phyloP scores from a whole-genome alignment of 2,329 filamentous ascomycete species.

The Sporothrix protearum region DNA sequence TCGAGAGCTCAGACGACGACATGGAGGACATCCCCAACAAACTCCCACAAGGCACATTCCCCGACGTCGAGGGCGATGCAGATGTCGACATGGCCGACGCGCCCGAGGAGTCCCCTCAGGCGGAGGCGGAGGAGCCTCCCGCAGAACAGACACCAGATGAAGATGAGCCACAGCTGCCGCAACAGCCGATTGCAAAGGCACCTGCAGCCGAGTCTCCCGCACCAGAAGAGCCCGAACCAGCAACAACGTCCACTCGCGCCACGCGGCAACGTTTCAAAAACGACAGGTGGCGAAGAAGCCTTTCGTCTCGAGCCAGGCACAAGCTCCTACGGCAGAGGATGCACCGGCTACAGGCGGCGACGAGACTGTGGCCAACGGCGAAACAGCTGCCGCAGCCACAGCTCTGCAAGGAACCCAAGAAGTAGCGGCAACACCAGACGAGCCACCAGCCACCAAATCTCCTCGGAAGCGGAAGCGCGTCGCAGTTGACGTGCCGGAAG shows the following conservation, averaged over 20 bases:
- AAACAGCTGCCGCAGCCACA: not conserved
- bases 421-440: not conserved
- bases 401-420: not conserved
- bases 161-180: not conserved
- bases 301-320: not conserved
- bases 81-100: not conserved
- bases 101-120: not conserved
- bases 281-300: not conserved
- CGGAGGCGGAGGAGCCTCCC: not conserved
- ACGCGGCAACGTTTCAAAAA: not conserved
- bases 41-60: not conserved
- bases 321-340: not conserved
- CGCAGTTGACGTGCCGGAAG: not conserved
- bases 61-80: not conserved
- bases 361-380: not conserved
- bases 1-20: slow-evolving; percentile 23
- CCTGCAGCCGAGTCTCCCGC: not conserved
- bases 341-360: not conserved
- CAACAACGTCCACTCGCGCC: not conserved
- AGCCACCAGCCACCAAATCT: not conserved
- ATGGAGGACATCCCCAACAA: slow-evolving; percentile 23
- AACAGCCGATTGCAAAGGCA: not conserved
- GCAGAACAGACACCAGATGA: not conserved
- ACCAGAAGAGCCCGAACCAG: not conserved
- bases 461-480: slow-evolving; percentile 17